phyloP scores from a whole-genome alignment of 352 stramenopile genomes.

The Globisporangium barbulae region DNA sequence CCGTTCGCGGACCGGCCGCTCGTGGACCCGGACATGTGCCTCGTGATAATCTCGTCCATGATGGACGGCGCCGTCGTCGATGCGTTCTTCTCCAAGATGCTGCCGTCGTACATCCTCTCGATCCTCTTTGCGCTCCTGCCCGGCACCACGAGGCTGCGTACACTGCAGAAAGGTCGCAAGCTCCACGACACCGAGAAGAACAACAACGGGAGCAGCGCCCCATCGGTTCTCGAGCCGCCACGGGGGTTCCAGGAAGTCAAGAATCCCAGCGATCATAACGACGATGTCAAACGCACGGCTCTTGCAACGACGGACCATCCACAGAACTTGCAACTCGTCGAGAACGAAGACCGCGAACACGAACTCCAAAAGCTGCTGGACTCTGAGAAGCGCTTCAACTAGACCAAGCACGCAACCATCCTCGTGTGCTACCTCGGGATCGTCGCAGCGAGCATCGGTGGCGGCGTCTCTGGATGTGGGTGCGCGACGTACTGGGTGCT shows the following conservation, averaged over 20 bases:
- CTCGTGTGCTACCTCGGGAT: conserved; percentile 41
- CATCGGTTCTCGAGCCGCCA: conserved; percentile 15
- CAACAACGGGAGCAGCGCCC: background rate
- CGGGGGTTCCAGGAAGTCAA: conserved; percentile 7
- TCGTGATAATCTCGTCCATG: conserved; percentile 60
- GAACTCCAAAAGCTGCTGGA: conserved; percentile 18
- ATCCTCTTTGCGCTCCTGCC: conserved; percentile 49
- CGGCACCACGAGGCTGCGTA: conserved; percentile 25
- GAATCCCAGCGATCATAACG: background rate
- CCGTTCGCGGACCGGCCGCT: conserved; percentile 47
- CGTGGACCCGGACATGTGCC: conserved; percentile 50
- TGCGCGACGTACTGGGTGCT: conserved; percentile 23
- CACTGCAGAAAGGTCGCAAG: conserved; percentile 22
- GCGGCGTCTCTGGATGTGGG: conserved; percentile 8
- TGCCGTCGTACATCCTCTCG: conserved; percentile 55
- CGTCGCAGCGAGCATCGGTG: conserved; percentile 23
- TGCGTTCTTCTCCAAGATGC: conserved; percentile 53
- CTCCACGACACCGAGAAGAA: conserved; percentile 29
- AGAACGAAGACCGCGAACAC: conserved; percentile 6
- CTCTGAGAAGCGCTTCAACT: conserved; percentile 34
- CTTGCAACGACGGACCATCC: background rate
- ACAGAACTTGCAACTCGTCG: conserved; percentile 9
- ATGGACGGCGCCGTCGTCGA: conserved; percentile 53
- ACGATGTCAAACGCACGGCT: background rate
- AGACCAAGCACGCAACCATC: conserved; percentile 32